phyloP scores from a whole-genome alignment of 2,329 filamentous ascomycete species.

The Hypomyces rosellus region DNA sequence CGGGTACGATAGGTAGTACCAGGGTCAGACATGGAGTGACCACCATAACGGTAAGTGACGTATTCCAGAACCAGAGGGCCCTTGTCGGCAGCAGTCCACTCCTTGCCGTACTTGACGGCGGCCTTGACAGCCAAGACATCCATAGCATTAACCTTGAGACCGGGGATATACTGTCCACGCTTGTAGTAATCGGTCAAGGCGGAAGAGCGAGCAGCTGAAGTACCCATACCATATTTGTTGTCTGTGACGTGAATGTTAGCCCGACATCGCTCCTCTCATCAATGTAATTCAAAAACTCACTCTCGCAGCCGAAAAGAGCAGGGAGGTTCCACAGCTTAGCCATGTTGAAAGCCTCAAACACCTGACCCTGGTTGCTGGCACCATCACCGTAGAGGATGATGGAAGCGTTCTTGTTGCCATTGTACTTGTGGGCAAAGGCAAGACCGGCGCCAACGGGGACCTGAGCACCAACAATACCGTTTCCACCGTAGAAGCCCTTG shows the following conservation, averaged over 20 bases:
- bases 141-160: slow-evolving; percentile 99
- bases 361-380: slow-evolving; percentile 97
- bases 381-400: slow-evolving; percentile 95
- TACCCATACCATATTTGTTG: slow-evolving; percentile 99
- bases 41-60: slow-evolving; percentile 98
- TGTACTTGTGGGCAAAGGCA: slow-evolving; percentile 95
- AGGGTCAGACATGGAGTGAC: slow-evolving; percentile 99
- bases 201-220: slow-evolving; percentile 85
- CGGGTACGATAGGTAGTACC: slow-evolving; percentile 98
- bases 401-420: slow-evolving; percentile 75
- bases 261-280: not conserved
- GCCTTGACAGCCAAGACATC: slow-evolving; percentile 97
- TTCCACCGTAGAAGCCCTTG: slow-evolving; percentile 95
- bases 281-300: slow-evolving; percentile 48
- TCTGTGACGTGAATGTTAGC: slow-evolving; percentile 47
- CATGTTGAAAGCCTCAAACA: slow-evolving; percentile 99
- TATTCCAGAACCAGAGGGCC: slow-evolving; percentile 96
- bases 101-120: slow-evolving; percentile 87
- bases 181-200: slow-evolving; percentile 99
- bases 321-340: slow-evolving; percentile 98
- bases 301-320: slow-evolving; percentile 95
- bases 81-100: slow-evolving; percentile 76
- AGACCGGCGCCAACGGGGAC: slow-evolving; percentile 95
- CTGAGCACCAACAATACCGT: slow-evolving; percentile 98
- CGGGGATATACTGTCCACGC: slow-evolving; percentile 98